These are phyloP conservation scores for Paecilomyces dactylethromorphus DNA, from an alignment of 2,329 filamentous ascomycete species.

Conservation along the genomic window DNA sequence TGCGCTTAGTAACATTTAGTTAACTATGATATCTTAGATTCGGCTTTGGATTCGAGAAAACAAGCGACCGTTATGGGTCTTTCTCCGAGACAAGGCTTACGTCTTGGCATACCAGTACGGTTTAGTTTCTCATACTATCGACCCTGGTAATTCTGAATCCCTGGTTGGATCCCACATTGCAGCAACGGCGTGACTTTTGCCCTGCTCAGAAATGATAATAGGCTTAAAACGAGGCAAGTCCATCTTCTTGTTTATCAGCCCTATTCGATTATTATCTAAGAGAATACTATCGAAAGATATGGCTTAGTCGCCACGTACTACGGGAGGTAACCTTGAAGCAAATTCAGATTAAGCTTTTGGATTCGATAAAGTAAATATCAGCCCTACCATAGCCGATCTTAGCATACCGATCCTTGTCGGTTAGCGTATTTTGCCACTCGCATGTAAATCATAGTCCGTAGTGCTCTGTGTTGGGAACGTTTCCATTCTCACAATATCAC, in stretches of 20 bases:
- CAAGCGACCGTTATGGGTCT: too few relatives aligned
- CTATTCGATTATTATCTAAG: neutral
- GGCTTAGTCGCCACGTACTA: neutral
- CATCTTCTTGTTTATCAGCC: neutral
- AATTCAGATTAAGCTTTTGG: neutral
- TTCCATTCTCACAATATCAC: neutral
- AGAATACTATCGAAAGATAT: neutral
- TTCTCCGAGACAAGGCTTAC: neutral
- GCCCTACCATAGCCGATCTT: neutral
- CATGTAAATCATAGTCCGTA: neutral
- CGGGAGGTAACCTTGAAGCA: too few relatives aligned
- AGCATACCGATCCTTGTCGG: neutral
- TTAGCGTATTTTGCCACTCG: neutral
- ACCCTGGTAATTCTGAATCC: neutral
- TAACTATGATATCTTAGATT: neutral
- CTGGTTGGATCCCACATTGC: neutral
- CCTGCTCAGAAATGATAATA: too few relatives aligned
- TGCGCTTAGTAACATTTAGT: neutral
- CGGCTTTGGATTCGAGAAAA: neutral
- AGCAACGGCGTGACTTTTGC: neutral
- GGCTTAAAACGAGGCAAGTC: too few relatives aligned
- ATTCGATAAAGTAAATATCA: neutral
- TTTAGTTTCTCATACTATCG: neutral
- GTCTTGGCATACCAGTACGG: neutral
- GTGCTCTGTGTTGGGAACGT: neutral